These are phyloP conservation scores for Fusarium armeniacum DNA, from an alignment of 2,329 filamentous ascomycete species.

Conservation along the genomic window DNA sequence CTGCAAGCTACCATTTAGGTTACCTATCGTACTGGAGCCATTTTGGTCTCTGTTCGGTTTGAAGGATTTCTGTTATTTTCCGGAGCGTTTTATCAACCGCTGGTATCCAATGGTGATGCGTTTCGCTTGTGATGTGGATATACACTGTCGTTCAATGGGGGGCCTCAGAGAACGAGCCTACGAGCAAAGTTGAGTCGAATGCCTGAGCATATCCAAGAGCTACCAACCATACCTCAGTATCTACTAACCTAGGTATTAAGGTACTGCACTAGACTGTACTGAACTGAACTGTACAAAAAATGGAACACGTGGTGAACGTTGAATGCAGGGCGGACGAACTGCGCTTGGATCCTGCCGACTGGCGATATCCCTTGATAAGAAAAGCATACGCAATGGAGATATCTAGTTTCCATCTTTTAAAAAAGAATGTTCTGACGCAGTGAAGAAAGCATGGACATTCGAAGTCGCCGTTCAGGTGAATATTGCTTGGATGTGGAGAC, in stretches of 20 bases:
- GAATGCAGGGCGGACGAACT: conserved; percentile 50
- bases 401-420: background rate
- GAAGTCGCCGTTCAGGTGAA: background rate
- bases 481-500: background rate
- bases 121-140: conserved; percentile 10
- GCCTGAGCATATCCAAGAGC: conserved; percentile 1
- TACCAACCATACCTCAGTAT: background rate
- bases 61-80: conserved; percentile 28
- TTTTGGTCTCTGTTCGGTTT: conserved; percentile 11
- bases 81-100: conserved; percentile 12
- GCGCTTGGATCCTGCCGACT: conserved; percentile 45
- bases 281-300: background rate
- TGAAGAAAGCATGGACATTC: background rate
- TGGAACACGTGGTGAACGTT: conserved; percentile 48
- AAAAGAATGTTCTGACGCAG: background rate
- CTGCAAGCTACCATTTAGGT: conserved; percentile 37
- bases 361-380: background rate
- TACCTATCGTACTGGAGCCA: conserved; percentile 9
- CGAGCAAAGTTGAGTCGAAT: background rate
- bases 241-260: too few relatives aligned
- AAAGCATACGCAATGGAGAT: background rate
- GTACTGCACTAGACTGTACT: too few relatives aligned
- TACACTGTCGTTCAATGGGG: conserved; percentile 11
- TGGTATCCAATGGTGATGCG: conserved; percentile 12
- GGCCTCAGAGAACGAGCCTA: conserved; percentile 16